Evolutionary conservation across 148 eudicot species (phyloP).

Genomic region (Rhododendron vialii): DNA sequence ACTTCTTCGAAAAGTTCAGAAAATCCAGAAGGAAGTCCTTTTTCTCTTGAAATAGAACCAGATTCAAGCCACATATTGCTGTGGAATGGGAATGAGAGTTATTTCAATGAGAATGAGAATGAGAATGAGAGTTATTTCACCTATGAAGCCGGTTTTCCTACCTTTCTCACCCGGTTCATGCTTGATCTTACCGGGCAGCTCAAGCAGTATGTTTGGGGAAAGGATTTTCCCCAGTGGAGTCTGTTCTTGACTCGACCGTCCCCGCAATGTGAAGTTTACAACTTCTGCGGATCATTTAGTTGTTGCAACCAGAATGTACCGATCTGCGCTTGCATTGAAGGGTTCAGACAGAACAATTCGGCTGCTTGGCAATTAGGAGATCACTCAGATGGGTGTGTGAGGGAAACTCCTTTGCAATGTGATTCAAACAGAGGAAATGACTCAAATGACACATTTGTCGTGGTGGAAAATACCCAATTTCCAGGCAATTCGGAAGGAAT

Average conservation of each 20-base stretch:
- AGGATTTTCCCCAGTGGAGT: not conserved
- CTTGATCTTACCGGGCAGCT: not conserved
- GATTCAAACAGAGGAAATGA: not conserved
- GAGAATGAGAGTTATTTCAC: not conserved
- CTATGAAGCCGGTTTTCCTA: not conserved
- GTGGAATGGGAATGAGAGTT: not conserved
- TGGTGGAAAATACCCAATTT: not conserved
- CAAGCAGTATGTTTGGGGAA: not conserved
- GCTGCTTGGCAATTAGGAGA: not conserved
- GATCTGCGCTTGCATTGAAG: not conserved
- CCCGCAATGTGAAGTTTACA: not conserved
- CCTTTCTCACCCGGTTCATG: not conserved
- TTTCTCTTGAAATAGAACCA: not conserved
- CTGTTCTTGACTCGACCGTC: not conserved
- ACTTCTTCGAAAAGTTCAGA: not conserved
- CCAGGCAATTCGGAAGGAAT: not conserved
- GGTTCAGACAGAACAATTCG: not conserved
- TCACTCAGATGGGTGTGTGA: not conserved
- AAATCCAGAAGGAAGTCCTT: not conserved
- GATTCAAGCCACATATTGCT: not conserved
- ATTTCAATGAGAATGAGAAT: not conserved
- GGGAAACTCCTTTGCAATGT: not conserved
- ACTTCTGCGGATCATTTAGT: not conserved
- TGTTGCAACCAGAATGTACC: not conserved
- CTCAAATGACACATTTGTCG: not conserved